Base-by-base conservation (phyloP, 73 alveolate genomes). In the Durusdinium trenchii region DNA sequence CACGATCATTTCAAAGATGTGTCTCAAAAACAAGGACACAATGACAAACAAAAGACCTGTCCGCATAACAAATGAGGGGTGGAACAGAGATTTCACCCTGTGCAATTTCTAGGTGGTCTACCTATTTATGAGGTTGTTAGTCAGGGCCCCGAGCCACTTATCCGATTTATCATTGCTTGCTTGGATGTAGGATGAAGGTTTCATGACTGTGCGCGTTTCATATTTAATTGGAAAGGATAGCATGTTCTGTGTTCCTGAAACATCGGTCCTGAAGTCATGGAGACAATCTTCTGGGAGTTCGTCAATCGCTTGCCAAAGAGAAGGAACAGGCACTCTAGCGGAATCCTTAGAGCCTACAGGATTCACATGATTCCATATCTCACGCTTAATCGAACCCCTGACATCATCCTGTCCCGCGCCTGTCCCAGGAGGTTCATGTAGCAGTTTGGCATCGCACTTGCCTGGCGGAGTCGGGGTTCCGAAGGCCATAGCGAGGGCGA, bases 361-460 rank as follows among this genome's bases (percentile, higher is more conserved):
- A n/a, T n/a, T n/a, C n/a, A n/a, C n/a, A n/a, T n/a, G n/a, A n/a
- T n/a, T n/a, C n/a, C n/a, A n/a, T n/a, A n/a, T 60, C 1, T 60
- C 30, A 60, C 73, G n/a, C 3, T 60, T 2, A 32, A 23, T 23
- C 73, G n/a, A 60, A 2, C 18, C 30, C 73, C 30, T 32, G 32
- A n/a, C 32, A 36, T 36, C 81, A 18, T 32, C 5, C 52, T 51
- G 26, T 6, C 52, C 10, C 87, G 38, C n/a, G 87, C 87, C 87
- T 78, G 87, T 20, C 87, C 87, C 87, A 78, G 62, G 43, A 30
- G 60, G 40, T 78, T 78, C 87, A 78, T 78, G 61, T 18, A 78
- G 61, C 87, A 78, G 62, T 61, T 61, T 7, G 87, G 87, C 38
- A 78, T 43, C 18, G 87, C 52, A 61, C 87, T 78, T 20, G 87